These are phyloP conservation scores for Inga laurina DNA, from an alignment of 306 rosid genomes.

Conservation along the genomic window DNA sequence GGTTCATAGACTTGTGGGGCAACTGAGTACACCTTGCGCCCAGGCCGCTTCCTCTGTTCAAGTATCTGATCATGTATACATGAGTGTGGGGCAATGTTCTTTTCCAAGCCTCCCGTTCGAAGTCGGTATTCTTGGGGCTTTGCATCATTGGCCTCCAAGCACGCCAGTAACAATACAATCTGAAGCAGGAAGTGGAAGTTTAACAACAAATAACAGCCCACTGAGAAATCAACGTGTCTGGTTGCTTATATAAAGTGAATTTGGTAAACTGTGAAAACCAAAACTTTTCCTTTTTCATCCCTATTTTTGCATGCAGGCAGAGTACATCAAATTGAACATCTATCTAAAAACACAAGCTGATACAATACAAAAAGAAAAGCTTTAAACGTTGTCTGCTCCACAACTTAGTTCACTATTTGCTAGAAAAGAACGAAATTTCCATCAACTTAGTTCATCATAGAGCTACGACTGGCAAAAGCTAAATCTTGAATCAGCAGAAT, in stretches of 20 bases:
- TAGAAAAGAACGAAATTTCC: not conserved
- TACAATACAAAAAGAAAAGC: conserved; percentile 3
- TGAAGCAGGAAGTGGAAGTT: conserved; percentile 43
- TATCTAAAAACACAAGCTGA: not conserved
- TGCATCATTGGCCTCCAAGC: conserved; percentile 55
- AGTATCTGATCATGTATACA: conserved; percentile 96
- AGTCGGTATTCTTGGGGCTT: conserved; percentile 44
- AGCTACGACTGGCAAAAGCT: conserved; percentile 9
- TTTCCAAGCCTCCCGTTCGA: conserved; percentile 48
- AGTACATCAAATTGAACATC: not conserved
- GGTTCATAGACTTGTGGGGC: conserved; percentile 81
- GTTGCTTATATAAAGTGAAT: not conserved
- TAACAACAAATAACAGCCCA: conserved; percentile 24
- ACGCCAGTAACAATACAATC: conserved; percentile 68
- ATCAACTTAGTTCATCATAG: not conserved
- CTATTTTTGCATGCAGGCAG: conserved; percentile 17
- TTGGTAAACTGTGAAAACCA: not conserved
- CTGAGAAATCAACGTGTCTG: conserved; percentile 9
- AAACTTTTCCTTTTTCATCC: not conserved
- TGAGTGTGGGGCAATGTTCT: conserved; percentile 76
- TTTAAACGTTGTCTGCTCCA: conserved; percentile 6
- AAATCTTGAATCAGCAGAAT: conserved; percentile 7
- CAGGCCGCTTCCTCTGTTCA: conserved; percentile 88
- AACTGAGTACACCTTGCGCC: conserved; percentile 83
- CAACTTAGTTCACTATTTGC: not conserved